Percentiles rank a stretch among this genome's conserved stretches.
phyloP scores from a whole-genome alignment of 148 eudicot genomes.

The Nepenthes mirabilis region DNA sequence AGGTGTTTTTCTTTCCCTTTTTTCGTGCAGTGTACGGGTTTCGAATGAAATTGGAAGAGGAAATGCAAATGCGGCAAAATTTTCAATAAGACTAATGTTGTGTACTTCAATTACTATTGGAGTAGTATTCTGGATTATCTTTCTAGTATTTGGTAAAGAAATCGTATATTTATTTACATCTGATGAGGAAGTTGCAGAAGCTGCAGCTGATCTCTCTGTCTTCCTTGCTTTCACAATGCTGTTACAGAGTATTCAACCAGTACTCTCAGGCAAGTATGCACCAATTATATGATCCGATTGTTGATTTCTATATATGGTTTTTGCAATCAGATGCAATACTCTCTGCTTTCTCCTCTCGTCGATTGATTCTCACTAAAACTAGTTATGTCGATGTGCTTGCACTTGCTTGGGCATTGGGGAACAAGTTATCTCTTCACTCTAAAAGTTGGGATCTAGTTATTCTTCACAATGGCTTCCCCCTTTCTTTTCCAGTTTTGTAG shows the following conservation, averaged over 20 bases:
- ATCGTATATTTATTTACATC: slow-evolving; percentile 3
- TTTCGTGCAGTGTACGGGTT: slow-evolving; percentile 28
- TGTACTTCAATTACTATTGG: slow-evolving; percentile 20
- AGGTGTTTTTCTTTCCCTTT: background rate
- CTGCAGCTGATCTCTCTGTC: slow-evolving; percentile 2
- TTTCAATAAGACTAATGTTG: slow-evolving; percentile 24
- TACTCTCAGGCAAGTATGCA: slow-evolving; percentile 5
- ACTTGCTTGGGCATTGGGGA: no score
- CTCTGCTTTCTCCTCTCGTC: background rate
- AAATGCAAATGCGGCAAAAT: slow-evolving; percentile 32
- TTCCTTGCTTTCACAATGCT: slow-evolving; percentile 4
- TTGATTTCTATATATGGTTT: background rate
- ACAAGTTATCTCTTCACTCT: no score
- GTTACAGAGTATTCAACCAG: slow-evolving; percentile 5
- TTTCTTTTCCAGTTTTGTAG: no score
- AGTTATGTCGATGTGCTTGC: no score
- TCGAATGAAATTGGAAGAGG: slow-evolving; percentile 49
- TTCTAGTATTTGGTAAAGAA: slow-evolving; percentile 2
- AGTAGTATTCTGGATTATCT: slow-evolving; percentile 4
- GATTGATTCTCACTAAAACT: no score
- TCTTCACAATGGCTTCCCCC: no score
- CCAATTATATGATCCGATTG: background rate
- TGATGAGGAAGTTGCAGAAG: slow-evolving; percentile 2
- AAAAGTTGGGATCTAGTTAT: no score
- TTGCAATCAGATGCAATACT: background rate